A percentile compares a stretch with the other conserved stretches of the same genome.
Conservation (phyloP, 495 filamentous ascomycete species). For the Lasiosphaeris hirsuta region DNA sequence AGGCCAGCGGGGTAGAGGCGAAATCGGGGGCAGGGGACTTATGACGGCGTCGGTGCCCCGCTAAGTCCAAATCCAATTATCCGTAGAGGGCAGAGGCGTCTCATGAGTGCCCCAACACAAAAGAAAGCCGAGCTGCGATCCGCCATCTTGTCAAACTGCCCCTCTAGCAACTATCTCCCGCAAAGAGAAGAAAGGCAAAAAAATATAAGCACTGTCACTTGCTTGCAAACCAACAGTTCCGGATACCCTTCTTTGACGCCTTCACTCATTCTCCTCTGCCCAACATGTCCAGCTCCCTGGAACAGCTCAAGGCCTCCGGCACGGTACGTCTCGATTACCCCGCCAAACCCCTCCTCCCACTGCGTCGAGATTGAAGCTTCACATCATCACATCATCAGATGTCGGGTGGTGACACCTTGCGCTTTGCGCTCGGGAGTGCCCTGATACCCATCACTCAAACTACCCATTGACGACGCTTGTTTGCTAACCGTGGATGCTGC, state of each 20-base stretch:
- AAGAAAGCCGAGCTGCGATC: constrained; percentile 10
- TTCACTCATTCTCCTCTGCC: constrained; percentile 4
- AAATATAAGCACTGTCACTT: not conserved
- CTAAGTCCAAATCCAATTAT: constrained; percentile 8
- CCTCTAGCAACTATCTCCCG: too few relatives aligned
- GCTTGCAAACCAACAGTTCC: not conserved
- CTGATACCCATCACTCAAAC: too few relatives aligned
- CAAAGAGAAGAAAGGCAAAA: not conserved
- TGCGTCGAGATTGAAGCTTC: constrained; percentile 16
- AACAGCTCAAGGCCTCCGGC: constrained; percentile 94
- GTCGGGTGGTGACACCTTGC: constrained; percentile 1
- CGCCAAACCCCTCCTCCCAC: constrained; percentile 31
- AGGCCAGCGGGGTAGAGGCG: not conserved
- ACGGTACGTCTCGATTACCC: constrained; percentile 67
- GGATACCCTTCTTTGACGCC: not conserved
- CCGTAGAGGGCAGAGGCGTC: constrained; percentile 2
- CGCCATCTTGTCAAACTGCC: too few relatives aligned
- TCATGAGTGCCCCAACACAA: constrained; percentile 10
- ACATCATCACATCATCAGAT: not conserved
- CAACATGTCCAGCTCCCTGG: constrained; percentile 82
- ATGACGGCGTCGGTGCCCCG: constrained; percentile 14
- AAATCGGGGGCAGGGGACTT: constrained; percentile 1
- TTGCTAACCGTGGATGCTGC: constrained; percentile 26
- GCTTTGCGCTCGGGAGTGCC: too few relatives aligned
- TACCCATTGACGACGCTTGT: not conserved